Percentiles rank a stretch among this genome's conserved stretches.
Evolutionary conservation across 2,329 filamentous ascomycete species (phyloP).

Genomic region (Epichloe scottii): DNA sequence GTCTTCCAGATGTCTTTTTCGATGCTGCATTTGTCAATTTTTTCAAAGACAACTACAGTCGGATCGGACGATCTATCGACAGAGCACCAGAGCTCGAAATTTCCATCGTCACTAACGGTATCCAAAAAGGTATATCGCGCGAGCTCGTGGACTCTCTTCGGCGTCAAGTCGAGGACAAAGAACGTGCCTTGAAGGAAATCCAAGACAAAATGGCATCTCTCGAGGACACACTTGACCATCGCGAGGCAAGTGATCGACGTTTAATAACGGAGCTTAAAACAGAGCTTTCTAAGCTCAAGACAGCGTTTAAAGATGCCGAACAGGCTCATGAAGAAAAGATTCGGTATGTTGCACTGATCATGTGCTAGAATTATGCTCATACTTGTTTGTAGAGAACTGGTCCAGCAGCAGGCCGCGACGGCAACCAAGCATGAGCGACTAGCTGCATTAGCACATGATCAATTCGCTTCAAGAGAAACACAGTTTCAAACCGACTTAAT

Average conservation of each 20-base stretch:
- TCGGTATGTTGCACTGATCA: constrained; percentile 25
- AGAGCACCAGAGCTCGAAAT: constrained; percentile 82
- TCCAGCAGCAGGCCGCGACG: constrained; percentile 15
- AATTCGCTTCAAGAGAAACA: constrained; percentile 12
- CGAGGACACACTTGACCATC: constrained; percentile 51
- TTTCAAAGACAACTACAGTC: constrained; percentile 89
- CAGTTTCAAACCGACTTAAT: constrained; percentile 26
- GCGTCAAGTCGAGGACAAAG: constrained; percentile 62
- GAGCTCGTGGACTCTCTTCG: constrained; percentile 82
- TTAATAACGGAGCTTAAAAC: constrained; percentile 41
- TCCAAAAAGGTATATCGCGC: constrained; percentile 84
- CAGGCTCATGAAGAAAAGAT: constrained; percentile 33
- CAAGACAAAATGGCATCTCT: constrained; percentile 34
- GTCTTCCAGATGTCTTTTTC: constrained; percentile 71
- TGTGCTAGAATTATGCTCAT: background rate
- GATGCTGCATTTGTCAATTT: constrained; percentile 83
- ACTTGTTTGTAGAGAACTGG: background rate
- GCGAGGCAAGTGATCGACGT: constrained; percentile 58
- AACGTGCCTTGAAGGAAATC: constrained; percentile 34
- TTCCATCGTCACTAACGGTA: constrained; percentile 62
- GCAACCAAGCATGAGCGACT: constrained; percentile 14
- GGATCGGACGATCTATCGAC: constrained; percentile 73
- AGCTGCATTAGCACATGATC: constrained; percentile 8
- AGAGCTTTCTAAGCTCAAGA: constrained; percentile 17
- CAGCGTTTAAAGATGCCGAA: constrained; percentile 14